Evolutionary conservation across 805 yeast species (phyloP), one percentile per base, ranked within the genome.

Genomic region (Yamadazyma laniorum): DNA sequence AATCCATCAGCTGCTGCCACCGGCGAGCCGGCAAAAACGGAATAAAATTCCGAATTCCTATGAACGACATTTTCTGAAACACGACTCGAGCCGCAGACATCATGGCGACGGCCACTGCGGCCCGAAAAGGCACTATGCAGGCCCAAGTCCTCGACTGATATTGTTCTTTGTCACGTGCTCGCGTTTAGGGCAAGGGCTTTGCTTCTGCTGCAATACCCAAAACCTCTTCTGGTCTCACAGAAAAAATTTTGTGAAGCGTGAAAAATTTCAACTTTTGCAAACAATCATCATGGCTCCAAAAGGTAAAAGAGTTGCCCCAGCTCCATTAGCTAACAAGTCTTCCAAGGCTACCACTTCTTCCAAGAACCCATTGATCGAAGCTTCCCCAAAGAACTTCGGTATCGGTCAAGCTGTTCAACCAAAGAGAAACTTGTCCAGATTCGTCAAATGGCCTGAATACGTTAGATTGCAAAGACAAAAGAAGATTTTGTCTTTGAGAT

Each of bases 371-470:
- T 77, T 90, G 68, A 71, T 87, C 65, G 95, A 85, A 72, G 73
- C 95, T 49, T 77, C 88, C 55, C 95, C 96, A 70, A 84, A 82
- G 77, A 83, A 80, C 77, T 91, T 82, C 65, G 98, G 98, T 74
- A 84, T 93, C 61, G 99, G 99, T 61, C 98, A 93, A 79, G 75
- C 83, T 53, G 61, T 91, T 59, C 98, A 91, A 75, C 95, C 82
- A 89, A 88, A 84, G 80, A 83, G 91, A 76, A 87, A 93, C 84
- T 81, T 93, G 66, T 77, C 95, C 47, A 89, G 98, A 75, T 90
- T 85, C 71, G 98, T 91, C 67, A 93, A 85, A 75, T 93, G 99
- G 99, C 99, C 99, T 67, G 93, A 85, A 74, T 89, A 91, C 71
- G 93, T 91, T 58, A 87, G 95, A 77, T 79, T 93, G 60, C 99